These are phyloP conservation scores for Echinosophora koreensis DNA, from an alignment of 306 rosid genomes.

Conservation along the genomic window DNA sequence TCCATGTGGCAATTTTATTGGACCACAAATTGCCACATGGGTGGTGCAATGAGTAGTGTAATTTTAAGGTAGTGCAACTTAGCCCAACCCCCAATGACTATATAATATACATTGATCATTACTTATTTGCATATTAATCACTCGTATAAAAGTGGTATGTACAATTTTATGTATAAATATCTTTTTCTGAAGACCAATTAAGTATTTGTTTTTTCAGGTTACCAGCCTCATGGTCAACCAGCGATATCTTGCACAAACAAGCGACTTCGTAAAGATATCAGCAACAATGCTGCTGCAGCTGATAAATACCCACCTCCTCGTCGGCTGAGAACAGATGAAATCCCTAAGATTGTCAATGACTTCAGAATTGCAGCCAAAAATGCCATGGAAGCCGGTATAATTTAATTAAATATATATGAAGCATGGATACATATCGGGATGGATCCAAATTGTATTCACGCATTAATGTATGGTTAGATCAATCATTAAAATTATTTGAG, in stretches of 20 bases:
- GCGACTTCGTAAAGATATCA: slow-evolving; percentile 32
- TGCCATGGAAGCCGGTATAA: slow-evolving; percentile 49
- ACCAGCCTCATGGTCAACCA: slow-evolving; percentile 47
- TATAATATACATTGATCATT: too few species aligned
- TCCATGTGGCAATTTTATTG: too few species aligned
- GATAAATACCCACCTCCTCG: slow-evolving; percentile 50
- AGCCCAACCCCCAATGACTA: too few species aligned
- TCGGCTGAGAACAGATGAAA: slow-evolving; percentile 35
- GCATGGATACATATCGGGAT: not conserved
- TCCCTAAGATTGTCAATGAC: slow-evolving; percentile 43
- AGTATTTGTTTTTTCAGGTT: not conserved
- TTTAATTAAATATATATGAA: too few species aligned
- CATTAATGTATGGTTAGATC: too few species aligned
- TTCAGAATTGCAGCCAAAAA: slow-evolving; percentile 51
- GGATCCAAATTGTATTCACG: too few species aligned
- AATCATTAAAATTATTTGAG: too few species aligned
- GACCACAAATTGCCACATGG: too few species aligned
- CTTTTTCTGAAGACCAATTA: not conserved
- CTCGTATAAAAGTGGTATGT: not conserved
- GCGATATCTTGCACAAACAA: slow-evolving; percentile 53
- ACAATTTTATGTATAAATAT: not conserved
- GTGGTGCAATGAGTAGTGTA: too few species aligned
- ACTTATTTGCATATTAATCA: too few species aligned
- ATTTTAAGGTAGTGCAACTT: too few species aligned
- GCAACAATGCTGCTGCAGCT: not conserved